A percentile compares a stretch with the other conserved stretches of the same genome.
Conservation (phyloP, 106 monocot species). For the Dioscorea dumetorum region DNA sequence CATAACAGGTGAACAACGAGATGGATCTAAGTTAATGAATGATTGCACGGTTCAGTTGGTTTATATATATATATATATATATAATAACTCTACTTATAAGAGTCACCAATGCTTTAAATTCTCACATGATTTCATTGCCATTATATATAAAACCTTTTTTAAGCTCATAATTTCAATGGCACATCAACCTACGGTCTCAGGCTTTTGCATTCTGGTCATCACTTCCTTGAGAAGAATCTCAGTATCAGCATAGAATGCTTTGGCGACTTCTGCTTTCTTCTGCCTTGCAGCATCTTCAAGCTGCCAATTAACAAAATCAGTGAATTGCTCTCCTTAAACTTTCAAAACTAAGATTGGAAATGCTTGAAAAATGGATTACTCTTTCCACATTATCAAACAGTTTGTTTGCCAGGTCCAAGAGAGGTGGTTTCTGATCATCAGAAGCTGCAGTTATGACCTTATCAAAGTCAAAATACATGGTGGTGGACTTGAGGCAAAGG, state of each 20-base stretch:
- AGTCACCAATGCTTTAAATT: too few species aligned
- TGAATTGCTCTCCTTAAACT: background rate
- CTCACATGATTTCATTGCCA: too few species aligned
- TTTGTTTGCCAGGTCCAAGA: slow-evolving; percentile 39
- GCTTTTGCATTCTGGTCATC: slow-evolving; percentile 39
- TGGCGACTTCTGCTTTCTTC: slow-evolving; percentile 11
- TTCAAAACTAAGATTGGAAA: background rate
- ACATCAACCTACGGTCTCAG: background rate
- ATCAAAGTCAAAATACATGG: slow-evolving; percentile 77
- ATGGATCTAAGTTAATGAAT: too few species aligned
- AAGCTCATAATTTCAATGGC: background rate
- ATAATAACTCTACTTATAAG: too few species aligned
- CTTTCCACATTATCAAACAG: slow-evolving; percentile 55
- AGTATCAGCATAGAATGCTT: slow-evolving; percentile 33
- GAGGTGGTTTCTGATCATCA: slow-evolving; percentile 26
- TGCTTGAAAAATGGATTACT: slow-evolving; percentile 8
- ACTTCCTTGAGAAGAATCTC: slow-evolving; percentile 39
- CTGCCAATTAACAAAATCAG: slow-evolving; percentile 10
- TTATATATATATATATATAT: too few species aligned
- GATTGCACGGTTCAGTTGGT: too few species aligned
- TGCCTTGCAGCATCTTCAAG: slow-evolving; percentile 44
- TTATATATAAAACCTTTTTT: too few species aligned
- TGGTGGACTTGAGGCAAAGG: slow-evolving; percentile 51
- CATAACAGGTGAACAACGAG: too few species aligned
- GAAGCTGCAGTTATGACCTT: slow-evolving; percentile 46